Conservation (phyloP, 768 basidiomycete species). For the Mycena vitilis region DNA sequence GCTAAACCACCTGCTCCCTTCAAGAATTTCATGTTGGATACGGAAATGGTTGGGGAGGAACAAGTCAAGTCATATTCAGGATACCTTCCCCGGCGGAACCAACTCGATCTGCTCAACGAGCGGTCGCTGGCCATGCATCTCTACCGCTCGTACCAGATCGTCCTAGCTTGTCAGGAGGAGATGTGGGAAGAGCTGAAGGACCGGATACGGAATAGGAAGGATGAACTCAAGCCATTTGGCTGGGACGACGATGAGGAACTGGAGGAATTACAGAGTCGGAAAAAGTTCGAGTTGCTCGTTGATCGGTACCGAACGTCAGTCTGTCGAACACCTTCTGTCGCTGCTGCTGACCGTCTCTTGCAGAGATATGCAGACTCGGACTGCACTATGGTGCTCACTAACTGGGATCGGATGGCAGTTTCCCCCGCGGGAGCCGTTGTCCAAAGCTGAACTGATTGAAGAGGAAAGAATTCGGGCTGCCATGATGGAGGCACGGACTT, state of each 20-base stretch:
- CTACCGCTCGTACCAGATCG: slow-evolving; percentile 68
- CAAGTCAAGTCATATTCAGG: slow-evolving; percentile 44
- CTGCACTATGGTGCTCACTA: slow-evolving; percentile 74
- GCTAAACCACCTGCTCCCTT: slow-evolving; percentile 40
- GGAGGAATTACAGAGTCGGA: slow-evolving; percentile 64
- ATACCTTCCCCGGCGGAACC: slow-evolving; percentile 54
- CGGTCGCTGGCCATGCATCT: slow-evolving; percentile 79
- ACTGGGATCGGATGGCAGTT: slow-evolving; percentile 68
- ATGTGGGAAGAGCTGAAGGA: slow-evolving; percentile 83
- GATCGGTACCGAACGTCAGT: slow-evolving; percentile 68
- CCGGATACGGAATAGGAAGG: slow-evolving; percentile 66
- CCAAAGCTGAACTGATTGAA: slow-evolving; percentile 77
- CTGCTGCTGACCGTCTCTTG: slow-evolving; percentile 9
- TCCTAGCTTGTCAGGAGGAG: slow-evolving; percentile 76
- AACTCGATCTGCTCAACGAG: slow-evolving; percentile 61
- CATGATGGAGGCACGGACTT: slow-evolving; percentile 68
- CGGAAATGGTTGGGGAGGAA: slow-evolving; percentile 57
- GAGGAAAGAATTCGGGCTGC: slow-evolving; percentile 71
- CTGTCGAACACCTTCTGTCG: slow-evolving; percentile 4
- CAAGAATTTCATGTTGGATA: slow-evolving; percentile 59
- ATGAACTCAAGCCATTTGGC: slow-evolving; percentile 67
- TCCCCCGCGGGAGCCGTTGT: slow-evolving; percentile 70
- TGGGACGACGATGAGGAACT: slow-evolving; percentile 79
- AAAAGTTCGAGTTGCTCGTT: slow-evolving; percentile 68
- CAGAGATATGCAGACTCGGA: slow-evolving; percentile 75